These are phyloP conservation scores for Arabidopsis hybrid DNA, from an alignment of 441 rosid genomes.

Conservation along the genomic window DNA sequence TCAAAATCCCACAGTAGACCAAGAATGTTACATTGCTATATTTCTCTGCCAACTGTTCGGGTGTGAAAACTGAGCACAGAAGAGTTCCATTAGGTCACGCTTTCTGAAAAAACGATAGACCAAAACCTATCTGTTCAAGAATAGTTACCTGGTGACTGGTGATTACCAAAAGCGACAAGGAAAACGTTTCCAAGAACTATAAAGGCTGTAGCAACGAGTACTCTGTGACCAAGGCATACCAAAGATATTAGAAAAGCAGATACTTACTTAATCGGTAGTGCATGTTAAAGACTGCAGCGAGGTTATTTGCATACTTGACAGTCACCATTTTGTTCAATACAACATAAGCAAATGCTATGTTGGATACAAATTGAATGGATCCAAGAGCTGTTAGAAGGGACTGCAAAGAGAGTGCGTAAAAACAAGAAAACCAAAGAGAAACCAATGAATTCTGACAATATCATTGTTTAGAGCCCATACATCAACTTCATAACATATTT, in stretches of 20 bases:
- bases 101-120: conserved; percentile 8
- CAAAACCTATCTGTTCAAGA: conserved; percentile 11
- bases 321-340: conserved; percentile 90
- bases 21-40: conserved; percentile 89
- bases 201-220: conserved; percentile 89
- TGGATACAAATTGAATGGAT: conserved; percentile 93
- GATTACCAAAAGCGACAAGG: conserved; percentile 97
- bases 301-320: conserved; percentile 74
- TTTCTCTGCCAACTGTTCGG: conserved; percentile 94
- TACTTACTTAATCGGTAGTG: neutral
- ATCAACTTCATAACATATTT: too few relatives aligned
- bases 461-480: too few relatives aligned
- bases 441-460: too few relatives aligned
- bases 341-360: conserved; percentile 95
- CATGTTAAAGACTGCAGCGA: conserved; percentile 1
- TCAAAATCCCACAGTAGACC: conserved; percentile 78
- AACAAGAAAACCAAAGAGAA: too few relatives aligned
- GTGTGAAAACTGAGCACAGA: conserved; percentile 78
- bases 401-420: conserved; percentile 66
- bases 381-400: conserved; percentile 99
- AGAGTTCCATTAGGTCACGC: conserved; percentile 15
- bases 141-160: conserved; percentile 90
- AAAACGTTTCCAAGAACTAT: conserved; percentile 94
- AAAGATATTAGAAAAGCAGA: conserved; percentile 35
- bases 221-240: conserved; percentile 56